phyloP scores from a whole-genome alignment of 345 rosid genomes.

The Aquilaria sinensis region DNA sequence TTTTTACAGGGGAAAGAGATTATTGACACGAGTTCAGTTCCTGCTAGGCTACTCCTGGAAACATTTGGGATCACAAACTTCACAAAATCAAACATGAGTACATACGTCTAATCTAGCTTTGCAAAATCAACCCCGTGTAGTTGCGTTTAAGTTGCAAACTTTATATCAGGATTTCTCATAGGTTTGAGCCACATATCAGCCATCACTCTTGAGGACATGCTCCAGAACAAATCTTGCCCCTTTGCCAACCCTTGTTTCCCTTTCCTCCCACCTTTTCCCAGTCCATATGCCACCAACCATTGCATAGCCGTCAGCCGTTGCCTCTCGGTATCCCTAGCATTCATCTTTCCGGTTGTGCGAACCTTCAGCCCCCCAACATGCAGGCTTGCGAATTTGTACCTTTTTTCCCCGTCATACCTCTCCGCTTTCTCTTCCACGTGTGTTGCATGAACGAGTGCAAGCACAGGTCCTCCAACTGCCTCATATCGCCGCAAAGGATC shows the following conservation, averaged over 20 bases:
- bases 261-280: conserved; percentile 52
- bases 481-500: conserved; percentile 90
- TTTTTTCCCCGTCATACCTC: conserved; percentile 41
- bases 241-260: conserved; percentile 32
- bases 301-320: conserved; percentile 82
- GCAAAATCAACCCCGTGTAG: background rate
- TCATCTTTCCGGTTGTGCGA: conserved; percentile 36
- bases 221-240: conserved; percentile 61
- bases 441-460: conserved; percentile 54
- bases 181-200: conserved; percentile 96
- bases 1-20: background rate
- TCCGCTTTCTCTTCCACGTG: conserved; percentile 17
- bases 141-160: conserved; percentile 29
- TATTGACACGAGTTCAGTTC: background rate
- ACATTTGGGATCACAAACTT: background rate
- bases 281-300: conserved; percentile 73
- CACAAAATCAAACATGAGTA: background rate
- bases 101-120: background rate
- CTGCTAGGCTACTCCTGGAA: background rate
- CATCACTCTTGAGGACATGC: conserved; percentile 86
- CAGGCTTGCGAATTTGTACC: conserved; percentile 52
- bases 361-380: conserved; percentile 66
- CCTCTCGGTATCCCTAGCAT: conserved; percentile 54
- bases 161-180: conserved; percentile 85
- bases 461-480: conserved; percentile 71